phyloP scores from a whole-genome alignment of 768 basidiomycete species.

The Lactarius tabidus region DNA sequence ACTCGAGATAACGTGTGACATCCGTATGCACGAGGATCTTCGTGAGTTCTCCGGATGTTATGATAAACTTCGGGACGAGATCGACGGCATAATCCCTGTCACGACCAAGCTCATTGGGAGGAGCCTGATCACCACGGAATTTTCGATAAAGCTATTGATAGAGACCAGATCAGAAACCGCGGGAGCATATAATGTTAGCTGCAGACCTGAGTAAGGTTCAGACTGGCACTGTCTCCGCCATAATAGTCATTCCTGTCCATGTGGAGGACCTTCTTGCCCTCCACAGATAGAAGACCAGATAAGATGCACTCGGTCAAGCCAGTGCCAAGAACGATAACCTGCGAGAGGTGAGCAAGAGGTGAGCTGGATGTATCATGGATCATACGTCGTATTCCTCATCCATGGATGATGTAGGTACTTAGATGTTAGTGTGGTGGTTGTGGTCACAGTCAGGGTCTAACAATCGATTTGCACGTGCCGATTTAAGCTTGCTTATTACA shows the following conservation, averaged over 20 bases:
- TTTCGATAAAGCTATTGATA: conserved; percentile 82
- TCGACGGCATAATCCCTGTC: conserved; percentile 98
- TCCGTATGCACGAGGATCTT: conserved; percentile 99
- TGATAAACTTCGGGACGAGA: conserved; percentile 99
- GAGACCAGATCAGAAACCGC: conserved; percentile 17
- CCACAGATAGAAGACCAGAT: conserved; percentile 96
- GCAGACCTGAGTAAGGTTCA: conserved; percentile 93
- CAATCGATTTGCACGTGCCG: conserved; percentile 22
- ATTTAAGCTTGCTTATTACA: neutral
- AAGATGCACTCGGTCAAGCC: conserved; percentile 98
- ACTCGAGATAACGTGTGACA: conserved; percentile 97
- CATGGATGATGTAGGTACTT: conserved; percentile 46
- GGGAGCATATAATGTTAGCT: conserved; percentile 14
- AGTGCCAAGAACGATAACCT: conserved; percentile 93
- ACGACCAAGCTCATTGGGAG: conserved; percentile 84
- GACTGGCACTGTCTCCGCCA: conserved; percentile 92
- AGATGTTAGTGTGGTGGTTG: conserved; percentile 29
- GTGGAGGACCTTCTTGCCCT: conserved; percentile 99
- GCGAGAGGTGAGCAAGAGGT: conserved; percentile 18
- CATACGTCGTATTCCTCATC: conserved; percentile 98
- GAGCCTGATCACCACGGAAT: conserved; percentile 73
- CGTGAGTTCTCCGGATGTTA: conserved; percentile 95
- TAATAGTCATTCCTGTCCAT: conserved; percentile 99
- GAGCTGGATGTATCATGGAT: neutral
- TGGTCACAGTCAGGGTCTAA: conserved; percentile 24